A percentile compares a stretch with the other conserved stretches of the same genome.
Evolutionary conservation across 108 stramenopile species (phyloP).

Genomic region (Nitzschia sp.): DNA sequence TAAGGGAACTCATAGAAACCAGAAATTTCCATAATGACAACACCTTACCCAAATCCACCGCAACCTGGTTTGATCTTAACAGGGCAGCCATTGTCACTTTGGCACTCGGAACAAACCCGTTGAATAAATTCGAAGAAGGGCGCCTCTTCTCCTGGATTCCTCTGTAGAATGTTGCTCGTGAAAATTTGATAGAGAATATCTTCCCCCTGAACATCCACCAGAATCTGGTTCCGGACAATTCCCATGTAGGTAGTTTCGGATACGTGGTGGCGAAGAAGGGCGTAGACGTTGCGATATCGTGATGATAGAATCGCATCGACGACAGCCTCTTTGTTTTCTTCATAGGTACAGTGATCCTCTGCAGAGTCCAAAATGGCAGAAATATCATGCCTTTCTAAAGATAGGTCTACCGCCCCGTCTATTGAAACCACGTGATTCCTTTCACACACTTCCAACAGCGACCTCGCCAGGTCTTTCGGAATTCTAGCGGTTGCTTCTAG

Average conservation of each 20-base stretch:
- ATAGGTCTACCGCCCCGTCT: conserved; percentile 72
- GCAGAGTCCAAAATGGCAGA: conserved; percentile 21
- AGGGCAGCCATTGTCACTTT: conserved; percentile 63
- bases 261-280: conserved; percentile 68
- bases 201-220: conserved; percentile 83
- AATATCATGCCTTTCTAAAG: conserved; percentile 33
- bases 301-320: conserved; percentile 59
- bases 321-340: conserved; percentile 36
- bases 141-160: conserved; percentile 68
- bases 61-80: conserved; percentile 75
- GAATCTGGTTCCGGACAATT: conserved; percentile 81
- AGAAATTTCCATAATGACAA: background rate
- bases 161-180: conserved; percentile 77
- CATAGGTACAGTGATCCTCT: conserved; percentile 24
- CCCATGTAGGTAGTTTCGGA: conserved; percentile 72
- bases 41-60: conserved; percentile 77
- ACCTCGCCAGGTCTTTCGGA: conserved; percentile 38
- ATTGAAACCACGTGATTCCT: conserved; percentile 32
- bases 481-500: conserved; percentile 34
- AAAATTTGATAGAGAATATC: conserved; percentile 83
- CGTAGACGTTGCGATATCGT: conserved; percentile 79
- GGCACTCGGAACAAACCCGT: conserved; percentile 76
- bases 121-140: conserved; percentile 93
- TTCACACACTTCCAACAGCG: conserved; percentile 45
- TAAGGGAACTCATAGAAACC: background rate